Base-by-base conservation (phyloP, 192 early-diverging fungal species). In the Coemansia sp. region DNA sequence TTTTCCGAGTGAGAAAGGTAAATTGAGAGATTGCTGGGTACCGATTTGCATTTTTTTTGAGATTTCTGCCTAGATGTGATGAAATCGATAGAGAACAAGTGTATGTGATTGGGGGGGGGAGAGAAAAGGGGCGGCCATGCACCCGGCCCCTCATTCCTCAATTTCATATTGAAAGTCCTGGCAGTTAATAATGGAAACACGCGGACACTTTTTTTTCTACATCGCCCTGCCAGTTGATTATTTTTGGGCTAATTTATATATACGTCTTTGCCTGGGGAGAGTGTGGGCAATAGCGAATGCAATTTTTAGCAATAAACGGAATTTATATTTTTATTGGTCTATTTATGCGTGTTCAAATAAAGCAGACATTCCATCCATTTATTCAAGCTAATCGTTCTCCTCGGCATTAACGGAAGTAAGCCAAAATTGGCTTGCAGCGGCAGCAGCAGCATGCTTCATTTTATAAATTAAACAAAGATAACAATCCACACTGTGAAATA, bases 131-230 rank as follows among this genome's bases (percentile, higher is more conserved):
- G 23, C 5, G 20, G 51, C 21, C 51, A 53, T 26, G 51, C 51
- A 53, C 44, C 51, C 24, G 4, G 4, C 24, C 14, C 24, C 51
- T 26, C 24, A 7, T 10, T 53, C 24, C 51, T 53, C 8, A 53
- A 53, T 53, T 53, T 53, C 51, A 53, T 53, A 53, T 53, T 26
- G 51, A 21, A 21, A 24, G 23, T 9, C 51, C 24, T 26, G 8
- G 51, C 51, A 53, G 24, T 53, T 16, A 53, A 53, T 26, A 53
- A 53, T 26, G 16, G 51, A 46, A 46, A 14, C 44, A 46, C 44
- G 44, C 44, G 44, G 44, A 14, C 44, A 46, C 16, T 46, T 46
- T 18, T 46, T 18, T 46, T 18, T 7, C 44, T 41, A 14, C 39
- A 41, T 0, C 39, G 1, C 44, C 14, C 14, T 46, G 44, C 1